Conservation (phyloP, 257 asterid species). For the Solanum etuberosum region DNA sequence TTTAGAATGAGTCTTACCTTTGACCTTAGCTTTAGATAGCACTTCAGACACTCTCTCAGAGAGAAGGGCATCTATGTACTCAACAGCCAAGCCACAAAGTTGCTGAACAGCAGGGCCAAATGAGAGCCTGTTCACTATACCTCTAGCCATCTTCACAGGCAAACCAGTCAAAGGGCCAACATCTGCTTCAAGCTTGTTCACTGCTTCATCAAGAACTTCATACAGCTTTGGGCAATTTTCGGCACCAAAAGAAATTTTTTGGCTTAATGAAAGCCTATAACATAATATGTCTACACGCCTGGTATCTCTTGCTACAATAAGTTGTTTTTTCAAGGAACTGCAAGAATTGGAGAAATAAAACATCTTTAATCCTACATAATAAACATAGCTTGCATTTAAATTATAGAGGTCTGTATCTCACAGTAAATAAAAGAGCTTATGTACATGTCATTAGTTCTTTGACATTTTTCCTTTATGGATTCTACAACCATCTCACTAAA, state of each 20-base stretch:
- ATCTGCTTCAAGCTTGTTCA: slow-evolving; percentile 62
- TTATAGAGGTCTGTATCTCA: background rate
- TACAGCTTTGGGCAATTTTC: slow-evolving; percentile 35
- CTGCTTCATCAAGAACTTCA: slow-evolving; percentile 48
- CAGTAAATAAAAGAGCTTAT: background rate
- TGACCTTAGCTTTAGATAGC: slow-evolving; percentile 26
- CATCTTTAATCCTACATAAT: background rate
- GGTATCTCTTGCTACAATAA: slow-evolving; percentile 72
- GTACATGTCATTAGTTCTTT: background rate
- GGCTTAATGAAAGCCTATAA: slow-evolving; percentile 78
- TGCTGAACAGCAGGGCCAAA: slow-evolving; percentile 79
- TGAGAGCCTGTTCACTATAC: slow-evolving; percentile 90
- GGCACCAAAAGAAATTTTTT: slow-evolving; percentile 64
- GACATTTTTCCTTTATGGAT: background rate
- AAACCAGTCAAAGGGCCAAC: slow-evolving; percentile 89
- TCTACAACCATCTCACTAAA: background rate
- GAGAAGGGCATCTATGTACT: slow-evolving; percentile 44
- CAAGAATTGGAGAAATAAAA: slow-evolving; percentile 3
- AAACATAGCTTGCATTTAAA: background rate
- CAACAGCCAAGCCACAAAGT: slow-evolving; percentile 59
- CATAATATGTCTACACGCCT: slow-evolving; percentile 89
- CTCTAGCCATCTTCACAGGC: slow-evolving; percentile 91
- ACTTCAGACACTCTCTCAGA: slow-evolving; percentile 26
- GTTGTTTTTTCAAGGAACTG: slow-evolving; percentile 87
- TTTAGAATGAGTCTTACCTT: slow-evolving; percentile 1